phyloP scores from a whole-genome alignment of 176 grass and related monocot species.

The Lolium perenne region DNA sequence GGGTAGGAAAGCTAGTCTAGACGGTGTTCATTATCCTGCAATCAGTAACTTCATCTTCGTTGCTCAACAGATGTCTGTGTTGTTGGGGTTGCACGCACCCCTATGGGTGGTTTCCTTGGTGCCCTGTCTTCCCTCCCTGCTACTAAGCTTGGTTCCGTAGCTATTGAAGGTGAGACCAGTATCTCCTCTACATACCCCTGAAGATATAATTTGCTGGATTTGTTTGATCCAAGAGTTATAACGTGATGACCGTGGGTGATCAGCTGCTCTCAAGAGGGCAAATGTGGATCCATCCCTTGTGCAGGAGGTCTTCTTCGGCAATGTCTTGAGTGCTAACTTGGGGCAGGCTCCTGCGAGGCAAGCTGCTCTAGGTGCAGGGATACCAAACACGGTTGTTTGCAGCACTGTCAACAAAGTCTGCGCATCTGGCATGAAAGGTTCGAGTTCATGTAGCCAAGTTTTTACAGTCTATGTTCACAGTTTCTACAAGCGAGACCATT shows the following conservation, averaged over 20 bases:
- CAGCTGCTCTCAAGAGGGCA: slow-evolving; percentile 80
- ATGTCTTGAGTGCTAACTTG: slow-evolving; percentile 96
- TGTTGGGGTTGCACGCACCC: slow-evolving; percentile 85
- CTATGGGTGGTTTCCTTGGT: slow-evolving; percentile 89
- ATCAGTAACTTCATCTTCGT: slow-evolving; percentile 23
- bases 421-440: slow-evolving; percentile 96
- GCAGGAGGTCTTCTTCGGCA: slow-evolving; percentile 91
- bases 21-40: not conserved
- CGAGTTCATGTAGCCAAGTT: not conserved
- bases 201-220: not conserved
- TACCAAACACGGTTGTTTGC: slow-evolving; percentile 89
- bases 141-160: slow-evolving; percentile 86
- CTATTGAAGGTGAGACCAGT: slow-evolving; percentile 44
- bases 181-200: not conserved
- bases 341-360: slow-evolving; percentile 92
- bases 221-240: not conserved
- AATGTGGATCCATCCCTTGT: slow-evolving; percentile 79
- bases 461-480: not conserved
- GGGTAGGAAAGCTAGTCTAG: not conserved
- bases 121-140: slow-evolving; percentile 79
- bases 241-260: slow-evolving; percentile 13
- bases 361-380: slow-evolving; percentile 84
- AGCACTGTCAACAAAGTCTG: slow-evolving; percentile 92
- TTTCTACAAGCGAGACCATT: not conserved
- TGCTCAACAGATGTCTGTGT: slow-evolving; percentile 76